Base-by-base conservation (phyloP, 176 grass and related monocot genomes). In the Phragmites australis region DNA sequence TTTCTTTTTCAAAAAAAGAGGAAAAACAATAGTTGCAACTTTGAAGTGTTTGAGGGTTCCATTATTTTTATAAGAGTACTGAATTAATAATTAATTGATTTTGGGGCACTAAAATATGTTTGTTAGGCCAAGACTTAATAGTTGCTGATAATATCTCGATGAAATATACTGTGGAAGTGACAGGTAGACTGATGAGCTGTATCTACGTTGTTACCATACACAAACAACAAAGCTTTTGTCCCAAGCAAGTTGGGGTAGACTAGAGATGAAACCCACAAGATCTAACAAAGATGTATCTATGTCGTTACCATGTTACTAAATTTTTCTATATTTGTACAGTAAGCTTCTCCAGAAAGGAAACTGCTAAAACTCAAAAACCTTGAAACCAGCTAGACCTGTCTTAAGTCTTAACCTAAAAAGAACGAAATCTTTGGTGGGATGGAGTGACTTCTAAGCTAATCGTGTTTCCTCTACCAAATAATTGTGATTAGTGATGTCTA, bases 361-460 rank as follows among this genome's bases (percentile, higher is more conserved):
- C 27, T 46, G 48, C 34, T 72, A 61, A 50, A 51, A 71, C 21
- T 27, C 4, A 44, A 51, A 61, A 70, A 70, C 34, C 9, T 87
- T 82, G 54, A 46, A 76, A 63, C 19, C 72, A 87, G 50, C 10
- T 63, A 82, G 72, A 43, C 16, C 61, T 70, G 37, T 63, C 34
- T 63, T 77, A 54, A 72, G 34, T 52, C 45, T 54, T 72, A 47
- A 74, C 49, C 49, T 58, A 22, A 67, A 78, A 82, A 62, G 23
- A 32, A 51, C 6, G 42, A 69, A 65, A 72, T 74, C 15, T 62
- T 65, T 31, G 17, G 55, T 87, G 65, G 19, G 57, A 88, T 72
- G 40, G 55, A 83, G 57, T 78, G 66, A n/a, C 19, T 57, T 48
- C 50, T 73, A 73, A 88, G 37, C 40, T 83, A 42, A 65, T 48